Conservation (phyloP, 768 basidiomycete species). For the Mycena galericulata region DNA sequence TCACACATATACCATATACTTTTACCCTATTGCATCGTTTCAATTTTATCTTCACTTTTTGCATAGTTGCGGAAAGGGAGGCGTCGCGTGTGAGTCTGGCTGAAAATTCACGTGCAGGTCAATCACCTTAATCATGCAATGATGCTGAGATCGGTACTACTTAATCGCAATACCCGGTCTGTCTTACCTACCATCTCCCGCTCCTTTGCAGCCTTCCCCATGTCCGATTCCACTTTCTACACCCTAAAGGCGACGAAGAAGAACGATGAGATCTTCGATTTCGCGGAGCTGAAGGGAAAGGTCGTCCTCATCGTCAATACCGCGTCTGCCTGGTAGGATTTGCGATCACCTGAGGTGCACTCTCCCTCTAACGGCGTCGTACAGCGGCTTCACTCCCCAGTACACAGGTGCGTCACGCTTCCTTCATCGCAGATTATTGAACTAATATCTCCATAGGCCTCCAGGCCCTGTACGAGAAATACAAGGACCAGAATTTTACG, state of each 20-base stretch:
- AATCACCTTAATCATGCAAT: too few species aligned
- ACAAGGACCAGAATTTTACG: constrained; percentile 79
- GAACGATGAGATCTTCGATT: constrained; percentile 65
- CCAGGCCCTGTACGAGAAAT: constrained; percentile 83
- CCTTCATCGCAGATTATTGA: background rate
- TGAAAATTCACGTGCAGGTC: too few species aligned
- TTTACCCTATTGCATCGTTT: too few species aligned
- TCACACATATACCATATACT: too few species aligned
- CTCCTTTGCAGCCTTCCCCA: constrained; percentile 40
- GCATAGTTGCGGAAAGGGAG: too few species aligned
- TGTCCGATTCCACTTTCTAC: constrained; percentile 70
- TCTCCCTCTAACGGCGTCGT: background rate
- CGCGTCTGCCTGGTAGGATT: constrained; percentile 76
- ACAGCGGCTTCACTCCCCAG: constrained; percentile 87
- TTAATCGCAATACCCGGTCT: constrained; percentile 12
- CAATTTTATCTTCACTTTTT: too few species aligned
- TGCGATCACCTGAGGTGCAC: too few species aligned
- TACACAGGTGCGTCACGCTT: constrained; percentile 72
- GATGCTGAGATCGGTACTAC: constrained; percentile 14
- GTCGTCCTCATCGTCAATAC: constrained; percentile 84
- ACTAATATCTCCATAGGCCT: constrained; percentile 61
- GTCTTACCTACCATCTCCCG: constrained; percentile 25
- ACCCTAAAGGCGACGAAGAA: constrained; percentile 76
- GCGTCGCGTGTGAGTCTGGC: too few species aligned
- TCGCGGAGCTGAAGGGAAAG: constrained; percentile 80